Conservation (phyloP, 176 grass and related monocot species). For the Phoenix roebelenii region DNA sequence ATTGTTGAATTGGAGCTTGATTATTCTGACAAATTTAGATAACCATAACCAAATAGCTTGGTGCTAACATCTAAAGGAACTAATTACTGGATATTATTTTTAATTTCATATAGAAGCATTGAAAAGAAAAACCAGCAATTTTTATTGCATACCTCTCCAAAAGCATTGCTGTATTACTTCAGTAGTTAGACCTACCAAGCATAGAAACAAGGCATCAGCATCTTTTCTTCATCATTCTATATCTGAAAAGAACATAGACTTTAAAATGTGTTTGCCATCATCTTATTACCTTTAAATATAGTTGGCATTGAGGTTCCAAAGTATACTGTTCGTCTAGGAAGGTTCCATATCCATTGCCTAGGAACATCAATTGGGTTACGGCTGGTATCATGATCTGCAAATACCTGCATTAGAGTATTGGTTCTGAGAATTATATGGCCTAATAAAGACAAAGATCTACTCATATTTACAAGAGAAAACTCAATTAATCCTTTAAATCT, state of each 20-base stretch:
- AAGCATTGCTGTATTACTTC: constrained; percentile 89
- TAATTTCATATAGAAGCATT: not conserved
- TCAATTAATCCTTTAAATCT: not conserved
- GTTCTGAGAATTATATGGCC: not conserved
- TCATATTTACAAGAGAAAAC: not conserved
- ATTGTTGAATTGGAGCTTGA: no score
- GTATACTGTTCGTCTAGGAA: constrained; percentile 68
- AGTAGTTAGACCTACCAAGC: constrained; percentile 67
- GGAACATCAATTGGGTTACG: constrained; percentile 52
- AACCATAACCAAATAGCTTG: no score
- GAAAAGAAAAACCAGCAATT: constrained; percentile 1
- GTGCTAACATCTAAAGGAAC: no score
- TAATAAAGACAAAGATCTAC: not conserved
- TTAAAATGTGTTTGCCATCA: no score
- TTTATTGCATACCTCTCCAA: constrained; percentile 70
- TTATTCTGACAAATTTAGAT: no score
- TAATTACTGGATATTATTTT: not conserved
- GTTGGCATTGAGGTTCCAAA: constrained; percentile 81
- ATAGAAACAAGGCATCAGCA: constrained; percentile 27
- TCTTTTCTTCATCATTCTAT: constrained; percentile 3
- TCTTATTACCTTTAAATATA: constrained; percentile 71
- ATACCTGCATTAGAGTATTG: constrained; percentile 50
- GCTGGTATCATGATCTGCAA: constrained; percentile 82
- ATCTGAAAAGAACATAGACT: not conserved
- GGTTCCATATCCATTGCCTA: constrained; percentile 62